Conservation (phyloP, 2,329 filamentous ascomycete species). For the Fusarium pseudonygamai region DNA sequence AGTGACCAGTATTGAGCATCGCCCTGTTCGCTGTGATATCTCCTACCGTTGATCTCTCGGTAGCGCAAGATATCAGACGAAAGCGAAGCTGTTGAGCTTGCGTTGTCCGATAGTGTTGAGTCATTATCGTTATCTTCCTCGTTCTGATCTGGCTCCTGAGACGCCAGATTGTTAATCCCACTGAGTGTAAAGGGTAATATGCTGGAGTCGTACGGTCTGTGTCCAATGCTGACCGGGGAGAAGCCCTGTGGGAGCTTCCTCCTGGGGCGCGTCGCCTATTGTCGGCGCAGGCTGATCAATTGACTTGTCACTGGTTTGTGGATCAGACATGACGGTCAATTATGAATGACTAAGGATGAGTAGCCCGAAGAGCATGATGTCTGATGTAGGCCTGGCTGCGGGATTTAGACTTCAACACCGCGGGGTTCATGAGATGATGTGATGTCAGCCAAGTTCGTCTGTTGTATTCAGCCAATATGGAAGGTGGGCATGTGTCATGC, state of each 20-base stretch:
- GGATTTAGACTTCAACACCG: neutral
- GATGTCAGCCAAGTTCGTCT: neutral
- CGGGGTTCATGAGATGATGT: neutral
- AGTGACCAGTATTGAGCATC: conserved; percentile 12
- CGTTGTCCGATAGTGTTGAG: neutral
- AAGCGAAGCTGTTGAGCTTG: conserved; percentile 6
- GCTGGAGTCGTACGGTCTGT: neutral
- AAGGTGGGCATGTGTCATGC: neutral
- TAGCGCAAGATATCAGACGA: conserved; percentile 1
- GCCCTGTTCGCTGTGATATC: conserved; percentile 1
- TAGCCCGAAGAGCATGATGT: accelerated
- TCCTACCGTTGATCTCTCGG: conserved; percentile 1
- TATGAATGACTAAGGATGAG: neutral
- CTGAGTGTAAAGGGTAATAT: neutral
- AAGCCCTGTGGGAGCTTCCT: neutral
- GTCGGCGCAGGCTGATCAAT: neutral
- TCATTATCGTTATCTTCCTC: neutral
- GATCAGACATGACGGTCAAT: neutral
- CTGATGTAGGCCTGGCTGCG: neutral
- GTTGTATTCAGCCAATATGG: neutral
- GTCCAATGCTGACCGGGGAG: conserved; percentile 1
- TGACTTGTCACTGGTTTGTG: neutral
- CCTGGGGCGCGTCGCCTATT: accelerated
- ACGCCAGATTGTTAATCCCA: neutral
- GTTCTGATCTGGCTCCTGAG: neutral